Evolutionary conservation across 257 asterid species (phyloP).

Genomic region (Paraleonurus japonicus): DNA sequence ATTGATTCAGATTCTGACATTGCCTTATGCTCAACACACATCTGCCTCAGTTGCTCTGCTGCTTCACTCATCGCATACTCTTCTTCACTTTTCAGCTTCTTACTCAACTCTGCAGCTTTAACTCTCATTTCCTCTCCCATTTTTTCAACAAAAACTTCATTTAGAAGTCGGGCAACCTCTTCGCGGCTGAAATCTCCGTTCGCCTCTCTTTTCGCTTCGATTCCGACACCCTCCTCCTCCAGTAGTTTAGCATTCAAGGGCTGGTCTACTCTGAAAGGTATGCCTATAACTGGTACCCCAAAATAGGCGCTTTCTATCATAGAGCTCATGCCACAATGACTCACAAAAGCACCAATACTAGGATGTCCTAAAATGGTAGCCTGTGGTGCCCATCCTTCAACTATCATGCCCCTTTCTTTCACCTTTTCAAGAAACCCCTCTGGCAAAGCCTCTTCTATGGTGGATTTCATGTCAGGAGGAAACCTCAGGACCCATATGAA

Average conservation of each 20-base stretch:
- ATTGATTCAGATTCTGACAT: too few species aligned
- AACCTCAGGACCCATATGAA: constrained; percentile 39
- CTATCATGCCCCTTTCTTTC: constrained; percentile 25
- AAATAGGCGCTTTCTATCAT: not conserved
- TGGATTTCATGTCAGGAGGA: constrained; percentile 3
- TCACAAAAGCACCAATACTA: not conserved
- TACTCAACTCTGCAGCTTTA: too few species aligned
- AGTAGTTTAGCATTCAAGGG: constrained; percentile 23
- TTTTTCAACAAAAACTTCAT: too few species aligned
- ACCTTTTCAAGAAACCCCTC: constrained; percentile 34
- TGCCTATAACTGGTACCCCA: constrained; percentile 32
- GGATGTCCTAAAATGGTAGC: not conserved
- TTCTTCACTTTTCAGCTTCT: too few species aligned
- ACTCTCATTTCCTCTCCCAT: too few species aligned
- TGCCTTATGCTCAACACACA: too few species aligned
- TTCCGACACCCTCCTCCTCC: constrained; percentile 32
- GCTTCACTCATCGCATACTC: too few species aligned
- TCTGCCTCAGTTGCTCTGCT: too few species aligned
- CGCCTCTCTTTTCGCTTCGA: constrained; percentile 34
- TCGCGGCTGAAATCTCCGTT: too few species aligned
- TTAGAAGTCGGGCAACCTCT: too few species aligned
- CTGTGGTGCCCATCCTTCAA: constrained; percentile 7
- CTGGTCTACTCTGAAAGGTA: constrained; percentile 39
- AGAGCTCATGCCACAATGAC: not conserved
- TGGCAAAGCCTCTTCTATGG: constrained; percentile 23